These are phyloP conservation scores for Herpetomonas samuelpessoai DNA, from an alignment of 208 protist genomes.

Conservation along the genomic window DNA sequence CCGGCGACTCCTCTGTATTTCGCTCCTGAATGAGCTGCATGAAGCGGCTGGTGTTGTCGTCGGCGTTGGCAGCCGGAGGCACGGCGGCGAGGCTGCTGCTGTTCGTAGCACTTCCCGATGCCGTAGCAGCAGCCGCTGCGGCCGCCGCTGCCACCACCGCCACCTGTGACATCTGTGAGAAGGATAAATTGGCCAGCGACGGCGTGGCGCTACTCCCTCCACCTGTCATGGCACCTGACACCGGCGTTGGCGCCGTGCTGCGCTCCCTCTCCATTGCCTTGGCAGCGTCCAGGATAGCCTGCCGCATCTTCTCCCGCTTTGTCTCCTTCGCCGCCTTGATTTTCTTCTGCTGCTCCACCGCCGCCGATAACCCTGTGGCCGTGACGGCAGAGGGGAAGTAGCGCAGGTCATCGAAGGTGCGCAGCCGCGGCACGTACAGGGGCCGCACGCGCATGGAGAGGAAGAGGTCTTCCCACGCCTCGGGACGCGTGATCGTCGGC, in stretches of 20 bases:
- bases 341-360: conserved; percentile 58
- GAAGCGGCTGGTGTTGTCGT: no score
- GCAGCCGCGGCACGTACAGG: conserved; percentile 66
- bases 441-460: conserved; percentile 34
- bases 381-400: conserved; percentile 86
- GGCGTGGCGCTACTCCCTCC: no score
- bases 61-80: no score
- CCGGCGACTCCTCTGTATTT: no score
- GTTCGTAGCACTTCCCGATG: no score
- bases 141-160: neutral
- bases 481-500: conserved; percentile 32
- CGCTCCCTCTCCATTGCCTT: neutral
- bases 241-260: neutral
- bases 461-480: conserved; percentile 70
- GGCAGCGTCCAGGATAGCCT: conserved; percentile 28
- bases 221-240: no score
- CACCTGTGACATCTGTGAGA: neutral
- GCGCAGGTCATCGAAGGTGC: conserved; percentile 74
- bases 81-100: no score
- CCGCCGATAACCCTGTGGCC: conserved; percentile 61
- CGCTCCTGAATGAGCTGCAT: no score
- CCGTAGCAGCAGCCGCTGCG: neutral
- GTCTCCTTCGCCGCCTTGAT: conserved; percentile 49
- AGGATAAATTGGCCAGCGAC: neutral
- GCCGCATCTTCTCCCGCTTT: conserved; percentile 24